Conservation (phyloP, 2,329 filamentous ascomycete species). For the Fusarium illudens region DNA sequence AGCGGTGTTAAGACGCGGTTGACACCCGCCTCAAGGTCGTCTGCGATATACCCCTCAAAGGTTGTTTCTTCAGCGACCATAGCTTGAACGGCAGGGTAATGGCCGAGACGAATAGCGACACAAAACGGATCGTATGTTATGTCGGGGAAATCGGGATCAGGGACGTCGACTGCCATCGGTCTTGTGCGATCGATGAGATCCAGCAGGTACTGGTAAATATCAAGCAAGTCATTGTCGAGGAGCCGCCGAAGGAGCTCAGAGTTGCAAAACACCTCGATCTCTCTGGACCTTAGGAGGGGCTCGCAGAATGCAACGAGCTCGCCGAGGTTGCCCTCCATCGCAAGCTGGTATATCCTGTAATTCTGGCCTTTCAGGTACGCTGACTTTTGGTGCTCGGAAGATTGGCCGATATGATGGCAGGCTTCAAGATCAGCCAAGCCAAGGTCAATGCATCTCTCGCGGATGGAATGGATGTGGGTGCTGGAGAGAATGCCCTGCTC, state of each 20-base stretch:
- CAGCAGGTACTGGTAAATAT: slow-evolving; percentile 43
- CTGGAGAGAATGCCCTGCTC: slow-evolving; percentile 24
- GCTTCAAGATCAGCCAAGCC: slow-evolving; percentile 43
- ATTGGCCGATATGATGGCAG: slow-evolving; percentile 40
- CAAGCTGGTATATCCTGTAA: slow-evolving; percentile 32
- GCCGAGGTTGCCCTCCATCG: slow-evolving; percentile 37
- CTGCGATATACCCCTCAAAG: slow-evolving; percentile 37
- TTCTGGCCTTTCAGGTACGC: slow-evolving; percentile 34
- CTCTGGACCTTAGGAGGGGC: slow-evolving; percentile 40
- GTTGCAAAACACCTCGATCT: slow-evolving; percentile 39
- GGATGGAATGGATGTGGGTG: slow-evolving; percentile 43
- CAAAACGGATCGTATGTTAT: slow-evolving; percentile 43
- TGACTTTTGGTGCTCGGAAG: slow-evolving; percentile 26
- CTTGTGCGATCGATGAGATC: slow-evolving; percentile 41
- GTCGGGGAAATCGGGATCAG: slow-evolving; percentile 31
- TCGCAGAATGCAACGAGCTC: slow-evolving; percentile 41
- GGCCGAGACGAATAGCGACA: slow-evolving; percentile 43
- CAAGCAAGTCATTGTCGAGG: slow-evolving; percentile 34
- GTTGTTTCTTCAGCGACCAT: slow-evolving; percentile 29
- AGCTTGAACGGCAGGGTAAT: slow-evolving; percentile 16
- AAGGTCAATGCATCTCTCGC: slow-evolving; percentile 36
- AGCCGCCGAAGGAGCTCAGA: slow-evolving; percentile 37
- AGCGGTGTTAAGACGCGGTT: slow-evolving; percentile 41
- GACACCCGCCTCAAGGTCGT: slow-evolving; percentile 3
- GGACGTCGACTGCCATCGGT: neutral